A percentile compares a stretch with the other conserved stretches of the same genome.
These are phyloP conservation scores for Xylariales sp. DNA, from an alignment of 2,329 filamentous ascomycete species.

Conservation along the genomic window DNA sequence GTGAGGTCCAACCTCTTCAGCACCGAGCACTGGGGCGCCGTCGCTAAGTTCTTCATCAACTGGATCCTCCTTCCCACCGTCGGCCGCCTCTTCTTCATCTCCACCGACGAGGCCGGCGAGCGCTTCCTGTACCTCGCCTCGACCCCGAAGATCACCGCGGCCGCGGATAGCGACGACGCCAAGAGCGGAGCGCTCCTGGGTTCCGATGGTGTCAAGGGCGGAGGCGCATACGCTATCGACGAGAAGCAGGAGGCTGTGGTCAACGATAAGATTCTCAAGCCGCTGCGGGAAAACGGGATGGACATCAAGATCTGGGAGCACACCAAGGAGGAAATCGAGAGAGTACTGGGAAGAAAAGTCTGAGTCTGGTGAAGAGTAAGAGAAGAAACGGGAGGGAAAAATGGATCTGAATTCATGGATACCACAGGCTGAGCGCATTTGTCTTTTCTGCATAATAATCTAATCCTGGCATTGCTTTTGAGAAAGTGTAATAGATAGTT, in stretches of 20 bases:
- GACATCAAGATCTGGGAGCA: slow-evolving; percentile 1
- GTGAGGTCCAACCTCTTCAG: background rate
- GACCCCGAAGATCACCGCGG: background rate
- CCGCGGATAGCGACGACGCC: background rate
- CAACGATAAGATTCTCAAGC: background rate
- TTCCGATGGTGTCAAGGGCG: background rate
- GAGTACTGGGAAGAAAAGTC: background rate
- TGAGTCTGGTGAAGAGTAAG: background rate
- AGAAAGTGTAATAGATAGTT: too few species aligned
- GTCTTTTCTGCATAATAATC: too few species aligned
- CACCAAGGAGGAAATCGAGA: background rate
- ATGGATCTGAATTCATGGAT: too few species aligned
- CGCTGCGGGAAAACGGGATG: background rate
- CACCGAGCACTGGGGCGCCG: background rate
- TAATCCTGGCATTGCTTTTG: too few species aligned
- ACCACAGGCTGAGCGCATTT: too few species aligned
- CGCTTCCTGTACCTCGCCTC: slow-evolving; percentile 1
- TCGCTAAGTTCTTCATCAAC: slow-evolving; percentile 1
- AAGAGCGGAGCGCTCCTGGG: too few species aligned
- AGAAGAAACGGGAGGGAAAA: too few species aligned
- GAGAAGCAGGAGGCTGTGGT: background rate
- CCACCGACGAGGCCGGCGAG: background rate
- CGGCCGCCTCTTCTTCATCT: slow-evolving; percentile 1
- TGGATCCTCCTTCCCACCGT: background rate
- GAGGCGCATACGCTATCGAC: background rate